These are phyloP conservation scores for Termitomyces sp. DNA, from an alignment of 768 basidiomycete species.

Conservation along the genomic window DNA sequence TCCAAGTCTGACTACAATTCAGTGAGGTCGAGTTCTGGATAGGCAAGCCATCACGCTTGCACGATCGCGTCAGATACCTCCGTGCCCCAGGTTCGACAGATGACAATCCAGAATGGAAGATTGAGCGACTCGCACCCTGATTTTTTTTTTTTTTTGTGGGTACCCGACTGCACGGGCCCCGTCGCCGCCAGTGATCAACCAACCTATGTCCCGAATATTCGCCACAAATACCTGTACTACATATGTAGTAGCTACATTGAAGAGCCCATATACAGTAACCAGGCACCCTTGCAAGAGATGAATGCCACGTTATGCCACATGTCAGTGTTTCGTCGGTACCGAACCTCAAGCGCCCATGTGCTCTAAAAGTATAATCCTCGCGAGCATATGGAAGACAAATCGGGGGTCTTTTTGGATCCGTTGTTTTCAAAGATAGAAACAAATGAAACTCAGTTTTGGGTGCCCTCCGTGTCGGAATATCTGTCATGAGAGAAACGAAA, in stretches of 20 bases:
- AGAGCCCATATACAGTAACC: background rate
- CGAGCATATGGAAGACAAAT: background rate
- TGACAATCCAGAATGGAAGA: slow-evolving; percentile 59
- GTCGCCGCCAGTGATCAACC: background rate
- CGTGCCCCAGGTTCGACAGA: slow-evolving; percentile 43
- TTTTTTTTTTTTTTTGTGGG: background rate
- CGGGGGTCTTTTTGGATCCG: background rate
- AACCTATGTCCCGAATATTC: too few species aligned
- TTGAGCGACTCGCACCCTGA: slow-evolving; percentile 77
- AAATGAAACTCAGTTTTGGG: background rate
- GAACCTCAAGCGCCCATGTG: background rate
- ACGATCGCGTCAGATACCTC: slow-evolving; percentile 81
- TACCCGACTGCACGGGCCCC: background rate
- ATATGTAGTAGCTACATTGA: too few species aligned
- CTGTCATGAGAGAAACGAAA: background rate
- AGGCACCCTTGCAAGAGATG: background rate
- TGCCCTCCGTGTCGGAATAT: background rate
- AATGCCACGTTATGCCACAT: background rate
- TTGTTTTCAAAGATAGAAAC: background rate
- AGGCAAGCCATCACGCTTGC: slow-evolving; percentile 92
- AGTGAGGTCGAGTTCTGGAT: slow-evolving; percentile 98
- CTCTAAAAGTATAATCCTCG: background rate
- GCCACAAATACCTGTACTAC: background rate
- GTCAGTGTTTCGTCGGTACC: too few species aligned
- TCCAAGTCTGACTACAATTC: background rate